Evolutionary conservation across 2,329 filamentous ascomycete species (phyloP).

Genomic region (Piedraia hortae): DNA sequence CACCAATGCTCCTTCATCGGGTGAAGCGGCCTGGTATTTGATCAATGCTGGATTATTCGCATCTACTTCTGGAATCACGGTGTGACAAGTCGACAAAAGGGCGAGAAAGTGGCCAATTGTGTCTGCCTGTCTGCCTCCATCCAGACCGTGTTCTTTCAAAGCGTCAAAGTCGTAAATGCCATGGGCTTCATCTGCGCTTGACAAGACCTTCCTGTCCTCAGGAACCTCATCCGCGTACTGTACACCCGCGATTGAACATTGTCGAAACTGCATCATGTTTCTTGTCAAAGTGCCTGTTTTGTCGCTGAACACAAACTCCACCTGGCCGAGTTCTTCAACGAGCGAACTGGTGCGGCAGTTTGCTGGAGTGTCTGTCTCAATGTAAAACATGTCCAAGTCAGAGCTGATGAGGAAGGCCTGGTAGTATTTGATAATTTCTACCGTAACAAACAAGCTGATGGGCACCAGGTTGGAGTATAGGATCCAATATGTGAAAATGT

Average conservation of each 20-base stretch:
- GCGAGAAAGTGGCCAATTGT: constrained; percentile 62
- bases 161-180: constrained; percentile 66
- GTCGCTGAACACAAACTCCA: constrained; percentile 95
- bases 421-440: constrained; percentile 95
- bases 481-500: constrained; percentile 97
- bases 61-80: constrained; percentile 75
- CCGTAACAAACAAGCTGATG: constrained; percentile 89
- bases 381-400: constrained; percentile 92
- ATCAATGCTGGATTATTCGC: constrained; percentile 55
- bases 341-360: constrained; percentile 89
- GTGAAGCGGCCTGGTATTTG: constrained; percentile 94
- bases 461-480: constrained; percentile 88
- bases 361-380: constrained; percentile 79
- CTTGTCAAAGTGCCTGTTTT: constrained; percentile 95
- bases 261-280: constrained; percentile 96
- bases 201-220: constrained; percentile 59
- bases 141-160: constrained; percentile 38
- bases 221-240: constrained; percentile 83
- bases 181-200: constrained; percentile 42
- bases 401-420: constrained; percentile 95
- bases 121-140: constrained; percentile 22
- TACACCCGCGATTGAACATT: constrained; percentile 75
- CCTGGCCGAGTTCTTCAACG: constrained; percentile 91
- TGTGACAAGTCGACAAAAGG: constrained; percentile 75
- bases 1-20: constrained; percentile 88